Evolutionary conservation across 352 stramenopile species (phyloP).

Genomic region (Phytopythium vexans): DNA sequence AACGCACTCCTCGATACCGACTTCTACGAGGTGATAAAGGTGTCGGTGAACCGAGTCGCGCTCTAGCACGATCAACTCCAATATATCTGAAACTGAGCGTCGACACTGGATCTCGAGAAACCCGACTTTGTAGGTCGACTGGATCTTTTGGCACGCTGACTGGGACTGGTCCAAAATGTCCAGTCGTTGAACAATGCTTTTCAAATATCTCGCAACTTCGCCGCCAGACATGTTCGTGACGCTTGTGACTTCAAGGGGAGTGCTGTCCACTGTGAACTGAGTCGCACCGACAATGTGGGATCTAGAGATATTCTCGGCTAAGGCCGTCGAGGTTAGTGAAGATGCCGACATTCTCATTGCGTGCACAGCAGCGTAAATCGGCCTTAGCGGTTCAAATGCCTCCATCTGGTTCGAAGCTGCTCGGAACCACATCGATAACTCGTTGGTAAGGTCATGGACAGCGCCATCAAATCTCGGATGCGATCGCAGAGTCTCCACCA

Average conservation of each 20-base stretch:
- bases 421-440: constrained; percentile 43
- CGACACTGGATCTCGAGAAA: constrained; percentile 78
- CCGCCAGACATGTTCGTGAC: constrained; percentile 30
- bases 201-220: constrained; percentile 46
- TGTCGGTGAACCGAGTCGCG: constrained; percentile 35
- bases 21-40: constrained; percentile 26
- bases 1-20: constrained; percentile 42
- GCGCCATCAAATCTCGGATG: constrained; percentile 39
- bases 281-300: no score
- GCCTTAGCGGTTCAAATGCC: constrained; percentile 48
- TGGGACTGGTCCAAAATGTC: constrained; percentile 46
- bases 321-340: no score
- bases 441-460: constrained; percentile 23
- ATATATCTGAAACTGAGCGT: constrained; percentile 49
- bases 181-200: constrained; percentile 28
- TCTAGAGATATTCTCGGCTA: no score
- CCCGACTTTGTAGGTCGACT: constrained; percentile 64
- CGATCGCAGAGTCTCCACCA: constrained; percentile 43
- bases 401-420: constrained; percentile 51
- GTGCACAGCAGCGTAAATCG: constrained; percentile 45
- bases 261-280: no score
- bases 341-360: constrained; percentile 15
- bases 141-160: constrained; percentile 59
- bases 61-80: constrained; percentile 56
- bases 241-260: constrained; percentile 13